These are phyloP conservation scores for Linum tenue DNA, from an alignment of 345 rosid species.

Conservation along the genomic window DNA sequence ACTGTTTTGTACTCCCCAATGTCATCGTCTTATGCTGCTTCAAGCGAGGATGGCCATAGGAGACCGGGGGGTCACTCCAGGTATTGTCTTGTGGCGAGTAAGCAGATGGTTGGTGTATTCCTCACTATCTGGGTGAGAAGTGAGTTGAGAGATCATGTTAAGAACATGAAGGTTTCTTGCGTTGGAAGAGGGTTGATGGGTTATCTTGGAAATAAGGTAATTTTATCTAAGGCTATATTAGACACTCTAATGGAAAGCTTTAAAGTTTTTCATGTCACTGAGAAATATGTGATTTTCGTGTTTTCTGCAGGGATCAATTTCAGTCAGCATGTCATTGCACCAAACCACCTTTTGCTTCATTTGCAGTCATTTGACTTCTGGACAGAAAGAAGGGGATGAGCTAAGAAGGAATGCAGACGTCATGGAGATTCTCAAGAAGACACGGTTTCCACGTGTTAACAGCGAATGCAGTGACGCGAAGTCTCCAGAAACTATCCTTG, in stretches of 20 bases:
- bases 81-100: constrained; percentile 82
- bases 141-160: constrained; percentile 74
- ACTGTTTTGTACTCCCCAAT: constrained; percentile 68
- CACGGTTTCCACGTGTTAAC: constrained; percentile 78
- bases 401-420: constrained; percentile 87
- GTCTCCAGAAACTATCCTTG: constrained; percentile 87
- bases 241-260: neutral
- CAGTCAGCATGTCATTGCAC: constrained; percentile 86
- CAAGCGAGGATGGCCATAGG: constrained; percentile 55
- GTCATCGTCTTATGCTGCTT: constrained; percentile 31
- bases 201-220: constrained; percentile 96
- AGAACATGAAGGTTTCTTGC: constrained; percentile 92
- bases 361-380: constrained; percentile 89
- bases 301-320: constrained; percentile 82
- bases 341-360: constrained; percentile 92
- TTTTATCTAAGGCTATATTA: neutral
- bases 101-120: constrained; percentile 97
- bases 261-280: constrained; percentile 4
- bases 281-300: neutral
- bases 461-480: constrained; percentile 40
- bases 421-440: constrained; percentile 90
- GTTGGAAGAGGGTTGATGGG: constrained; percentile 99
- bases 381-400: constrained; percentile 96
- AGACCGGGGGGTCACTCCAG: constrained; percentile 66
- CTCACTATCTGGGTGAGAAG: constrained; percentile 91